These are phyloP conservation scores for Cryptococcus jaspeensis DNA, from an alignment of 1,284 basidiomycete species.

Conservation along the genomic window DNA sequence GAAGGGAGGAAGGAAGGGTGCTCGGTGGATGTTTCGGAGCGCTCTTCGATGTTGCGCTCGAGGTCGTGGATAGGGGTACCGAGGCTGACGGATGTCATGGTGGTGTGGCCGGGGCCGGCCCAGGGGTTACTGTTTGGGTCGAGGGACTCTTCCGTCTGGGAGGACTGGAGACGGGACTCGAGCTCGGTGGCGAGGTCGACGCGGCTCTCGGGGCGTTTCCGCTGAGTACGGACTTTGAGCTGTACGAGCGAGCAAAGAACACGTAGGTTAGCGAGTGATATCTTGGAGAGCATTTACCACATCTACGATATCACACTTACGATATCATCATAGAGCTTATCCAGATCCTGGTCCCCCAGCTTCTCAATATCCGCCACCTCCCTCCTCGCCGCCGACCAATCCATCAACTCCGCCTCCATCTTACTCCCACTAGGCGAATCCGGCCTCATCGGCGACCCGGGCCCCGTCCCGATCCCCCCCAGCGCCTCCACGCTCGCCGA, in stretches of 20 bases:
- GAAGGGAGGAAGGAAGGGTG: background rate
- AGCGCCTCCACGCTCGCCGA: constrained; percentile 26
- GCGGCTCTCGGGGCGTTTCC: constrained; percentile 57
- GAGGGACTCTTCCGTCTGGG: constrained; percentile 36
- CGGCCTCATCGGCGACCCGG: constrained; percentile 5
- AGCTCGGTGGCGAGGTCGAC: constrained; percentile 35
- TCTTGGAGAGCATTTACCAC: too few species aligned
- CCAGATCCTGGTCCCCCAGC: constrained; percentile 86
- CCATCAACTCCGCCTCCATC: constrained; percentile 64
- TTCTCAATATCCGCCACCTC: constrained; percentile 88
- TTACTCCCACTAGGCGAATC: constrained; percentile 38
- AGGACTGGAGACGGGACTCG: constrained; percentile 31
- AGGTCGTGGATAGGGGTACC: constrained; percentile 24
- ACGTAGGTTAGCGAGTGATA: background rate
- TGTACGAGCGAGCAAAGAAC: constrained; percentile 12
- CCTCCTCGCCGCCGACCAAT: constrained; percentile 90
- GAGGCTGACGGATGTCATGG: constrained; percentile 26
- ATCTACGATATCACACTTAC: too few species aligned
- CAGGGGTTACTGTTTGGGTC: constrained; percentile 57
- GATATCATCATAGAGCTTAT: constrained; percentile 77
- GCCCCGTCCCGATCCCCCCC: constrained; percentile 16
- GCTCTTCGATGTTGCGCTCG: constrained; percentile 18
- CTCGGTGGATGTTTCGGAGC: constrained; percentile 22
- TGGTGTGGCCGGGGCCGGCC: constrained; percentile 55
- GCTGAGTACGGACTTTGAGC: constrained; percentile 84